phyloP scores from a whole-genome alignment of 106 monocot genomes.

The Allium fistulosum region DNA sequence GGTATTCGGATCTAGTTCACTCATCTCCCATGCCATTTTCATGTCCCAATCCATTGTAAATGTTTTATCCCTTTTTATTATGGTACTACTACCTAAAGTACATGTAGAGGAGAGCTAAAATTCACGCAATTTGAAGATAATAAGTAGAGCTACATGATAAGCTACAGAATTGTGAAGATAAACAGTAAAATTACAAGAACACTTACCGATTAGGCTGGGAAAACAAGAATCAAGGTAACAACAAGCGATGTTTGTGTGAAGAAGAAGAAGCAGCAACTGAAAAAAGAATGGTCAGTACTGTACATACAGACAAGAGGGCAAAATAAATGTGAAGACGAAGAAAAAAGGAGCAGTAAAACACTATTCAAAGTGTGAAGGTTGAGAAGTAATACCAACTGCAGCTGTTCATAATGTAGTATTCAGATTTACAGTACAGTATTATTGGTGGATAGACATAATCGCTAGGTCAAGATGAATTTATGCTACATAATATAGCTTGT shows the following conservation, averaged over 20 bases:
- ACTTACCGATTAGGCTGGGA: background rate
- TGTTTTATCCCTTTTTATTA: background rate
- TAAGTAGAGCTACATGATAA: background rate
- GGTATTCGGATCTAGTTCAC: slow-evolving; percentile 34
- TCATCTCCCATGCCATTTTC: slow-evolving; percentile 62
- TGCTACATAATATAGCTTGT: too few species aligned
- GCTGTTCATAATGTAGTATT: background rate
- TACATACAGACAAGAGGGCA: background rate
- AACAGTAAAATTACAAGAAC: background rate
- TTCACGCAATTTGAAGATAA: background rate
- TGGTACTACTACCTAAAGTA: background rate
- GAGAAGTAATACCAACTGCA: background rate
- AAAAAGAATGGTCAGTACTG: too few species aligned
- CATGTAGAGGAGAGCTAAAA: background rate
- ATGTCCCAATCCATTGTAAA: slow-evolving; percentile 54
- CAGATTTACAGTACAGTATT: background rate
- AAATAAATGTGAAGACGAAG: background rate
- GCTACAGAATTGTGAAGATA: background rate
- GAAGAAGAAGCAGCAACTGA: too few species aligned
- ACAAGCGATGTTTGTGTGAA: background rate
- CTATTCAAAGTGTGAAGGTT: background rate
- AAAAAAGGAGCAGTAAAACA: background rate
- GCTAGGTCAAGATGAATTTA: background rate
- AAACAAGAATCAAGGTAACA: background rate
- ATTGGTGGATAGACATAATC: background rate